These are phyloP conservation scores for Candida sithepensis DNA, from an alignment of 805 yeast species.

Conservation along the genomic window DNA sequence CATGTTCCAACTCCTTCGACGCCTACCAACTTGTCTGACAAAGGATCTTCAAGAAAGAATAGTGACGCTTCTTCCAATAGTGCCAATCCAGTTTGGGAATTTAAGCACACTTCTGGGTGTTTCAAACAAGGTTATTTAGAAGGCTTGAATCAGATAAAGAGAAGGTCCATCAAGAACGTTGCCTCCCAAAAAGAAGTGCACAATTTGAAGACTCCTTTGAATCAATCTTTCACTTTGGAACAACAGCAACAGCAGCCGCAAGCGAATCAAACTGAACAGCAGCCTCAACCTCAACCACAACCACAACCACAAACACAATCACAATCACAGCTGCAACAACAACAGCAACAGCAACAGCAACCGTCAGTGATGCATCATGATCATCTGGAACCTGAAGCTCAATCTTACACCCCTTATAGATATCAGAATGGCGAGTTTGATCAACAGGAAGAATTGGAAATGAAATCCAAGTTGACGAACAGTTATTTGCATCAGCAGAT, in stretches of 20 bases:
- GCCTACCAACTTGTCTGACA: slow-evolving; percentile 9
- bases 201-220: slow-evolving; percentile 20
- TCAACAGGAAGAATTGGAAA: slow-evolving; percentile 21
- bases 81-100: slow-evolving; percentile 62
- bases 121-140: slow-evolving; percentile 82
- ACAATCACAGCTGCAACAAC: not conserved
- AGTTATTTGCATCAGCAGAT: slow-evolving; percentile 22
- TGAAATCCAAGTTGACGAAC: slow-evolving; percentile 21
- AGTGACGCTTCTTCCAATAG: slow-evolving; percentile 18
- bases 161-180: slow-evolving; percentile 51
- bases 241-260: not conserved
- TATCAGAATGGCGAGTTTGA: slow-evolving; percentile 17
- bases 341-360: not conserved
- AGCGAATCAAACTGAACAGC: too few species aligned
- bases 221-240: slow-evolving; percentile 9
- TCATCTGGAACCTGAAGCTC: slow-evolving; percentile 13
- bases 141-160: slow-evolving; percentile 67
- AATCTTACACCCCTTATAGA: slow-evolving; percentile 25
- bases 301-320: slow-evolving; percentile 1
- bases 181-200: slow-evolving; percentile 29
- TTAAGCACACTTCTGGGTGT: slow-evolving; percentile 74
- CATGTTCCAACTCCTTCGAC: slow-evolving; percentile 5
- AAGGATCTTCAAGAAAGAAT: slow-evolving; percentile 18
- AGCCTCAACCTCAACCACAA: not conserved
- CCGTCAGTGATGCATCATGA: too few species aligned